These are phyloP conservation scores for Euphorbia corollata DNA, from an alignment of 441 rosid species.

Conservation along the genomic window DNA sequence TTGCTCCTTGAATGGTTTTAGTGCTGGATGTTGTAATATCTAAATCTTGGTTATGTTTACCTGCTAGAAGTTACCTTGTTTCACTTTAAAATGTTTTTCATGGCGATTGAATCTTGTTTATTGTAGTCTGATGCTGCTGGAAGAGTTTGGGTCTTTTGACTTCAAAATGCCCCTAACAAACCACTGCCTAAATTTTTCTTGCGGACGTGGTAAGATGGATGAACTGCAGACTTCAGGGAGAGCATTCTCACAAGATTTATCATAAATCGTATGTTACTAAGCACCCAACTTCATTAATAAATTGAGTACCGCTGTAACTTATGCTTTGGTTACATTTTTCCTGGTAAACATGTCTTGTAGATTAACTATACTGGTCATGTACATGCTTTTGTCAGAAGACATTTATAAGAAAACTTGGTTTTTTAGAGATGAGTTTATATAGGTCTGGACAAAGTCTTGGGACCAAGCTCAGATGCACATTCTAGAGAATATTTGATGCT, in stretches of 20 bases:
- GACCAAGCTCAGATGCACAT: no score
- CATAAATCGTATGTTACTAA: conserved; percentile 32
- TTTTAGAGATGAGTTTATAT: not conserved
- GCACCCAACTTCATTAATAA: conserved; percentile 19
- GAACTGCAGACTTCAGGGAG: conserved; percentile 19
- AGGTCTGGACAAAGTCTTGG: no score
- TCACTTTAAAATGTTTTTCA: conserved; percentile 3
- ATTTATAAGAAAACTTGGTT: not conserved
- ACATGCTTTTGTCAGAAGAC: conserved; percentile 4
- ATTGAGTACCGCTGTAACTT: conserved; percentile 1
- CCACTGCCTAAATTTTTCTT: conserved; percentile 20
- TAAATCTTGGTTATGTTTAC: not conserved
- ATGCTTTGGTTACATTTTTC: not conserved
- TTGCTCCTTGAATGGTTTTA: not conserved
- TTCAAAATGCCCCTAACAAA: conserved; percentile 10
- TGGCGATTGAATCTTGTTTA: conserved; percentile 12
- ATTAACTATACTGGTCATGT: not conserved
- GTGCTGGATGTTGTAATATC: not conserved
- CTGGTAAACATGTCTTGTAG: not conserved
- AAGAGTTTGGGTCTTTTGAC: conserved; percentile 18
- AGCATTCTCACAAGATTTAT: conserved; percentile 21
- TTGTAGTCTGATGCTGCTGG: conserved; percentile 24
- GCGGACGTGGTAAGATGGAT: conserved; percentile 12
- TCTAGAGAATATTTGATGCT: no score
- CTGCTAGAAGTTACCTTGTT: not conserved